Evolutionary conservation across 139 green algal species (phyloP).

Genomic region (Asterochloris erici): DNA sequence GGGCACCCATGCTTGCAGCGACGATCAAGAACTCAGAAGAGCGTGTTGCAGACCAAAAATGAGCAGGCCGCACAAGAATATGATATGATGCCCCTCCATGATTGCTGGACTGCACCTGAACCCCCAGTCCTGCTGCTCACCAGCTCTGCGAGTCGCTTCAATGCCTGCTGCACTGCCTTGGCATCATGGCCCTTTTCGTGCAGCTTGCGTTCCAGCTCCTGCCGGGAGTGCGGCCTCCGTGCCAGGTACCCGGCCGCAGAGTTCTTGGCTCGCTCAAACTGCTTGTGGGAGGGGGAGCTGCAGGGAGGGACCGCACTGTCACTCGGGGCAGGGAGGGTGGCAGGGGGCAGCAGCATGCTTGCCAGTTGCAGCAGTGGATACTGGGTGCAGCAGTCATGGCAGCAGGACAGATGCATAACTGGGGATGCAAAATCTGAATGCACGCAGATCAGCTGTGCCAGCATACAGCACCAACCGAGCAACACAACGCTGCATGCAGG

Average conservation of each 20-base stretch:
- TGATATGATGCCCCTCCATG: background rate
- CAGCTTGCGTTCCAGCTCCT: constrained; percentile 41
- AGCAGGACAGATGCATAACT: too few species aligned
- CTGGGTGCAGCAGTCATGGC: too few species aligned
- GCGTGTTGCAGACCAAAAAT: background rate
- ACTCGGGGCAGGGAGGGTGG: background rate
- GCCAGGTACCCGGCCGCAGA: constrained; percentile 39
- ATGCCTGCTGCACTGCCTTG: constrained; percentile 18
- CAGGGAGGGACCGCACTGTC: background rate
- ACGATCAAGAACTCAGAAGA: background rate
- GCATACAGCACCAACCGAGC: too few species aligned
- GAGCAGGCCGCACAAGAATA: background rate
- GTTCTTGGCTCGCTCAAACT: constrained; percentile 27
- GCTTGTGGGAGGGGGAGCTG: constrained; percentile 2
- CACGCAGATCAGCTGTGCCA: too few species aligned
- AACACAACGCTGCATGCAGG: too few species aligned
- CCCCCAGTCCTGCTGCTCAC: constrained; percentile 5
- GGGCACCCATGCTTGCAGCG: background rate
- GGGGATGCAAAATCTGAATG: too few species aligned
- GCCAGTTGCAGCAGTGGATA: too few species aligned
- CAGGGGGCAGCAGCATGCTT: too few species aligned
- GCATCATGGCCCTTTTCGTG: constrained; percentile 30
- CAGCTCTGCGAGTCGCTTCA: constrained; percentile 36
- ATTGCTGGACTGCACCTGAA: background rate
- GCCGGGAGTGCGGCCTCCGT: constrained; percentile 21